These are phyloP conservation scores for Phytophthora ramorum DNA, from an alignment of 352 stramenopile genomes.

Conservation along the genomic window DNA sequence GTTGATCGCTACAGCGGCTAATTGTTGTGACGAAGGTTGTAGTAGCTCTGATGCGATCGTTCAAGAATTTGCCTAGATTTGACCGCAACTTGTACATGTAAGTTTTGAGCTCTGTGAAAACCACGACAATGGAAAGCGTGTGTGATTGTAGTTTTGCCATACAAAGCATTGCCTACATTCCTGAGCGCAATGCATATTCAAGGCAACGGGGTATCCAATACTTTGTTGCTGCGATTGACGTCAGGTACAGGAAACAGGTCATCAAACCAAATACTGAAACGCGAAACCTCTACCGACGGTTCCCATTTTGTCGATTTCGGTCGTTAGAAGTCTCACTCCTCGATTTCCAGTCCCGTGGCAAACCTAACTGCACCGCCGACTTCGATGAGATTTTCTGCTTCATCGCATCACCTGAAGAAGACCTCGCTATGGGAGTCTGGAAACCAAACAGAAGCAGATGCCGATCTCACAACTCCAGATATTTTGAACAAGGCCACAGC, in stretches of 20 bases:
- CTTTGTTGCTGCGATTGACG: not conserved
- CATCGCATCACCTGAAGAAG: constrained; percentile 23
- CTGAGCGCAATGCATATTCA: not conserved
- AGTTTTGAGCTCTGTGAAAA: not conserved
- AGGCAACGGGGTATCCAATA: not conserved
- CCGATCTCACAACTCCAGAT: constrained; percentile 36
- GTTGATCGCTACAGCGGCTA: constrained; percentile 81
- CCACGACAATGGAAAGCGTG: not conserved
- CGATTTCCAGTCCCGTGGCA: constrained; percentile 1
- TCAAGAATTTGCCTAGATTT: no score
- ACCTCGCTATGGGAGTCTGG: constrained; percentile 18
- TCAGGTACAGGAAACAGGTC: not conserved
- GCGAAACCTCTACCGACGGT: constrained; percentile 31
- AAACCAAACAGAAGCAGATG: constrained; percentile 23
- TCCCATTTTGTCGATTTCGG: constrained; percentile 25
- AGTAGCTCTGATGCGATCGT: not conserved
- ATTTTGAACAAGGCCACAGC: constrained; percentile 52
- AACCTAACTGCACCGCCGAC: not conserved
- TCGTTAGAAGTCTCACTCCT: constrained; percentile 18
- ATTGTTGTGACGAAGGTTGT: not conserved
- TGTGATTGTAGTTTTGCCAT: not conserved
- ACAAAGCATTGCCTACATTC: no score
- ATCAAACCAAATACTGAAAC: not conserved
- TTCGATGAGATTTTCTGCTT: constrained; percentile 24
- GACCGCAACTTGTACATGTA: not conserved